Evolutionary conservation across 352 stramenopile genomes (phyloP), one percentile per base, ranked within the genome.

Genomic region (Phytopythium oedochilum): DNA sequence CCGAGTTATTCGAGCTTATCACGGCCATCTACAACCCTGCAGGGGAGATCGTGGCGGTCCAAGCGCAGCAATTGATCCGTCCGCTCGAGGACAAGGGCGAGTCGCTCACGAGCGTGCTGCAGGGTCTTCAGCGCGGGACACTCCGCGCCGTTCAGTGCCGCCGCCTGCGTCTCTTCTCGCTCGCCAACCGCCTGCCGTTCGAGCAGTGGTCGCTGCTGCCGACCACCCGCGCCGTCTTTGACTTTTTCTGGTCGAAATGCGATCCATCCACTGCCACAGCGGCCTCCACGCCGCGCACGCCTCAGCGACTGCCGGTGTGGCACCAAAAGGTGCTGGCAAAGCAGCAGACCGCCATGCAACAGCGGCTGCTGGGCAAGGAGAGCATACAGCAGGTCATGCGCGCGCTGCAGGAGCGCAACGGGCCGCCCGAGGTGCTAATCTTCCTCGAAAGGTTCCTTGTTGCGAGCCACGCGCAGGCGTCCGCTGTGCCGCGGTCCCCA

Each of bases 41-140:
- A 18, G 60, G 78, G 1, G 78, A 83, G 43, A 78, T 88, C 25
- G 75, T 88, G 23, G 78, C 73, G 1, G 46, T 88, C 5, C 64
- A 65, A 18, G 75, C 78, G 23, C 63, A 75, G 14, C 73, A 86
- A 28, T 44, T 88, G 28, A 72, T 88, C 28, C 75, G 75, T 1
- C 71, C 78, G 1, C 42, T 86, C 22, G 64, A 57, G 23, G 35
- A 55, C 51, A 76, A 32, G 49, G 68, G 29, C 52, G 57, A 64
- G 9, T 52, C 83, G 28, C 55, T 67, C 17, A 64, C 65, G 4
- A 63, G 71, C 45, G 59, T 73, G 42, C 29, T 75, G 5, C 60
- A 75, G 45, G 64, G 68, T 1, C 55, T 75, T 6, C 64, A 63
- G 52, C 63, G 44, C 22, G 61, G 64, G 2, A 46, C 59, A 28